These are phyloP conservation scores for Xylariaceae sp. DNA, from an alignment of 2,329 filamentous ascomycete genomes.

Conservation along the genomic window DNA sequence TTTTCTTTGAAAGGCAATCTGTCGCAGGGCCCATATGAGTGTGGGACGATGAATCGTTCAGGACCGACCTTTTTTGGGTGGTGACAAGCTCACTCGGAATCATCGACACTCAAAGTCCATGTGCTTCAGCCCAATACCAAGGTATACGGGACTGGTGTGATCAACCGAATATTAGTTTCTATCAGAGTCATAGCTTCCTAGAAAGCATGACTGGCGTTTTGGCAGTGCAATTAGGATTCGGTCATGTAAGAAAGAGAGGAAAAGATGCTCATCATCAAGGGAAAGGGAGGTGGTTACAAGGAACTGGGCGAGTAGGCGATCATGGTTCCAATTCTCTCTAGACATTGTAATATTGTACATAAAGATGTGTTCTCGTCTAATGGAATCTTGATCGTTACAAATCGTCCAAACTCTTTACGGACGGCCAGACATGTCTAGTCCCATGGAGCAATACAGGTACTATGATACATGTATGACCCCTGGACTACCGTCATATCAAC, in stretches of 20 bases:
- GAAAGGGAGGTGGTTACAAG: conserved; percentile 18
- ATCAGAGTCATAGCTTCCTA: conserved; percentile 19
- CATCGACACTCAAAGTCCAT: not conserved
- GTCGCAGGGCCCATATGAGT: not conserved
- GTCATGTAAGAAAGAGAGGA: conserved; percentile 22
- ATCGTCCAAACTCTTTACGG: not conserved
- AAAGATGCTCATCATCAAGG: conserved; percentile 18
- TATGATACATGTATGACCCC: no score
- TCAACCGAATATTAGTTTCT: conserved; percentile 4
- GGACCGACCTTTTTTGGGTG: not conserved
- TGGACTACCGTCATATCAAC: no score
- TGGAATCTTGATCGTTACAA: conserved; percentile 15
- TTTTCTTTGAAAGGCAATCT: not conserved
- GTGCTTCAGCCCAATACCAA: not conserved
- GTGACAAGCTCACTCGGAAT: not conserved
- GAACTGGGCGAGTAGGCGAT: conserved; percentile 3
- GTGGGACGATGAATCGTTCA: not conserved
- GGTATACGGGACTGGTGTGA: not conserved
- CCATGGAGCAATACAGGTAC: no score
- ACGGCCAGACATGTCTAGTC: no score
- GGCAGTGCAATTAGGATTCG: conserved; percentile 25
- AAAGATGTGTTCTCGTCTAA: conserved; percentile 23
- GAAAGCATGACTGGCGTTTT: conserved; percentile 32
- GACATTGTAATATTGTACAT: conserved; percentile 29
- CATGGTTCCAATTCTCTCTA: conserved; percentile 18